Base-by-base conservation (phyloP, 176 grass and related monocot genomes). In the Aegilops longissima region DNA sequence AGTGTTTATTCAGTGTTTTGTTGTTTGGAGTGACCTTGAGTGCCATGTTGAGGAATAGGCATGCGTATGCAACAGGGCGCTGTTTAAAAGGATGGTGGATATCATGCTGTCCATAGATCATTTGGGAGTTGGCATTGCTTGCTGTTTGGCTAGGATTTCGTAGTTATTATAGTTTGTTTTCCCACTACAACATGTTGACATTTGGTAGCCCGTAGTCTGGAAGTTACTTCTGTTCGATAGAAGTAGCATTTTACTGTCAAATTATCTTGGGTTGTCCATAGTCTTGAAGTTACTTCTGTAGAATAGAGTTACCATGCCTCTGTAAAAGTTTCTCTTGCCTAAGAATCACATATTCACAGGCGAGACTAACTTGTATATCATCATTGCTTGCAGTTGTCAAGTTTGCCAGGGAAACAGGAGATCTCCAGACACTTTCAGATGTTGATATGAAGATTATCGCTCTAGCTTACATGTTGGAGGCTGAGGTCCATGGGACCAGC, bases 361-460 rank as follows among this genome's bases (percentile, higher is more conserved):
- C 24, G 14, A 65, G 54, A 5, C 78, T 88, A 23, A 85, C 82
- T 21, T 78, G 13, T 65, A 3, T 58, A 10, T 45, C 23, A 9
- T 34, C 27, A 2, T 77, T 85, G 24, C n/a, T 77, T 9, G 80
- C 90, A 99, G 97, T 94, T 81, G 82, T 92, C 31, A 99, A 87
- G n/a, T 99, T 99, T 70, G 90, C 97, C 8, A 91, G 89, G 66
- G 97, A 99, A 88, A 99, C 97, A 12, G 97, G 97, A 45, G 97
- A 99, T 71, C 87, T 99, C 20, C 97, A 96, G 42, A 94, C 94
- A 2, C 92, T 99, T 69, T 99, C 97, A 76, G 97, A 96, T 66
- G 97, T 99, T 58, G 97, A 99, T 51, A 96, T 96, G 80, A 99
- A 99, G 85, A 77, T 99, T 11, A 94, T 99, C 65, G 94, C 97